Evolutionary conservation across 345 rosid genomes (phyloP).

Genomic region (Bretschneidera sinensis): DNA sequence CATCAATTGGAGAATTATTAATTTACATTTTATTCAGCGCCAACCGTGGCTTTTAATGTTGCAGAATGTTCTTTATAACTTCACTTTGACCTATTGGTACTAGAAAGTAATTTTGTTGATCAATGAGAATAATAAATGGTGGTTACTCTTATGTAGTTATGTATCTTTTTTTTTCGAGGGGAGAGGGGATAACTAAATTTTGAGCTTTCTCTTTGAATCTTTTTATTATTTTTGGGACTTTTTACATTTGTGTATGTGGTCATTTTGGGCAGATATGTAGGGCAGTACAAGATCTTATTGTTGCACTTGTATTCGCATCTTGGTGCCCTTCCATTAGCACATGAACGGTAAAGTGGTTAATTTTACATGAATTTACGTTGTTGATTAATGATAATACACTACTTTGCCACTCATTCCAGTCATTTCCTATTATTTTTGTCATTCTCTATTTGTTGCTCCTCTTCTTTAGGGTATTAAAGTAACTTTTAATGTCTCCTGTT

Average conservation of each 20-base stretch:
- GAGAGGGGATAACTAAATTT: too few relatives aligned
- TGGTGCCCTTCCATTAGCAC: slow-evolving; percentile 68
- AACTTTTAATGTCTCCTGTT: slow-evolving; percentile 3
- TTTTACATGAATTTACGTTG: background rate
- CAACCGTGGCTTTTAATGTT: too few relatives aligned
- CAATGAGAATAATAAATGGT: too few relatives aligned
- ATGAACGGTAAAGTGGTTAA: slow-evolving; percentile 56
- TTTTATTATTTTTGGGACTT: too few relatives aligned
- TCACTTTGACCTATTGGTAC: too few relatives aligned
- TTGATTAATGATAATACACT: background rate
- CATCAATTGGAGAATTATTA: too few relatives aligned
- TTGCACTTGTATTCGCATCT: slow-evolving; percentile 83
- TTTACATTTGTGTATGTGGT: slow-evolving; percentile 15
- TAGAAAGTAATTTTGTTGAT: too few relatives aligned
- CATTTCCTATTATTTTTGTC: background rate
- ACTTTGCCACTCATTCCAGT: background rate
- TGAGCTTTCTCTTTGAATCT: too few relatives aligned
- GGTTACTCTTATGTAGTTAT: too few relatives aligned
- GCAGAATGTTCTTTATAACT: too few relatives aligned
- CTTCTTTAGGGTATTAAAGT: slow-evolving; percentile 12
- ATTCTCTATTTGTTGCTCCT: background rate
- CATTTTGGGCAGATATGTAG: slow-evolving; percentile 59
- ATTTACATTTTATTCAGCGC: slow-evolving; percentile 6
- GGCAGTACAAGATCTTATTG: slow-evolving; percentile 89
- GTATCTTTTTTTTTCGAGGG: too few relatives aligned